Percentiles rank a stretch among this genome's conserved stretches.
These are phyloP conservation scores for Sporothrix pallida DNA, from an alignment of 2,329 filamentous ascomycete genomes.

Conservation along the genomic window DNA sequence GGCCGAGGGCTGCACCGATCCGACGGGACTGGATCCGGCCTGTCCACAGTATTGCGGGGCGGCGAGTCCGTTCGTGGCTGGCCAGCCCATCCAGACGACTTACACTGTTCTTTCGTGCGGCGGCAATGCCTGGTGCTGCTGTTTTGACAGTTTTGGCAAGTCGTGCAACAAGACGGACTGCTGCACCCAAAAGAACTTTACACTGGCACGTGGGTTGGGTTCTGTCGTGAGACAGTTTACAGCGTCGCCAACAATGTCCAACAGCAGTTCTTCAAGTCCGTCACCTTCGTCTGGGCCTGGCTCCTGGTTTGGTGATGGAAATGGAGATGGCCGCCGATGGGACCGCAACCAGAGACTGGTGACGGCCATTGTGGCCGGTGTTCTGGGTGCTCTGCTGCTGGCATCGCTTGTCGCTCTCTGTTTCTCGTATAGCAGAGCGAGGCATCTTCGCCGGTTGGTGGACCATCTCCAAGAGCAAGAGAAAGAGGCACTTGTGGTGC, in stretches of 20 bases:
- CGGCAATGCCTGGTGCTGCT: slow-evolving; percentile 38
- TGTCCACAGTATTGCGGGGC: slow-evolving; percentile 39
- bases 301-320: neutral
- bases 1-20: slow-evolving; percentile 39
- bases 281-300: neutral
- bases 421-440: slow-evolving; percentile 35
- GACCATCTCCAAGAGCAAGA: slow-evolving; percentile 31
- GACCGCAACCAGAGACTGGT: slow-evolving; percentile 26
- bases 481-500: neutral
- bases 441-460: slow-evolving; percentile 34
- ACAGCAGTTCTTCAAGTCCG: too few species aligned
- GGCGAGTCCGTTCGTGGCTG: slow-evolving; percentile 35
- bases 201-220: slow-evolving; percentile 36
- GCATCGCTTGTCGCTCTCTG: slow-evolving; percentile 35
- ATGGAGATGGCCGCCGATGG: neutral
- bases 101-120: slow-evolving; percentile 38
- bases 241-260: too few species aligned
- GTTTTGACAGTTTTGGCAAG: slow-evolving; percentile 38
- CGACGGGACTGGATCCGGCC: slow-evolving; percentile 37
- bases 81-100: slow-evolving; percentile 34
- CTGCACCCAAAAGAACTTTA: slow-evolving; percentile 37
- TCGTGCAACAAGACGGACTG: slow-evolving; percentile 37
- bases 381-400: slow-evolving; percentile 35
- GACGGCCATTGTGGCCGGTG: slow-evolving; percentile 33
- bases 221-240: slow-evolving; percentile 36